Base-by-base conservation (phyloP, 371 early-diverging fungal genomes). In the Circinella umbellata region DNA sequence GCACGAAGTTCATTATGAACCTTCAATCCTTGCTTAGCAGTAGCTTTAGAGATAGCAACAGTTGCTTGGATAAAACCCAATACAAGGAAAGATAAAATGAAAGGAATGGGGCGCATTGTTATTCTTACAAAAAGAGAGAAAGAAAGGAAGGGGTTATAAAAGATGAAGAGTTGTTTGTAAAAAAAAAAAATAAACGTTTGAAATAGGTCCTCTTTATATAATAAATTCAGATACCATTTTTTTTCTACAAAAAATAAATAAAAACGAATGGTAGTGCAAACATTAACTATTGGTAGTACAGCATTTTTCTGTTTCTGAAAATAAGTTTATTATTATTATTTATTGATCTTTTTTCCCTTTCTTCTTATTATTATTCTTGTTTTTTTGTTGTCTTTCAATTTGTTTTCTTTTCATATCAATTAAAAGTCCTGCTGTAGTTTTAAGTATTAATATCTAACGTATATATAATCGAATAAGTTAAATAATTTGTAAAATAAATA, bases 1-100 rank as follows among this genome's bases (percentile, higher is more conserved):
- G 77, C 74, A 60, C 87, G 83, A 69, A 66, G 73, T 35, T 77
- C 72, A 76, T 89, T 89, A 62, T 85, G 85, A 13, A 72, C 37
- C 11, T 71, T 69, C 46, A 88, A 60, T 54, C 79, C 70, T 34
- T 53, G 62, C 6, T 68, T 61, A 8, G 63, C 69, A 35, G 55
- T 63, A 11, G 39, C 63, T 14, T 46, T 15, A 6, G 69, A 68
- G n/a, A 68, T 68, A 36, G 69, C 69, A 10, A 18, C 14, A 14
- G 63, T 20, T 10, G 37, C 55, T 15, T 61, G 54, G 18, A 63
- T 61, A 4, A 60, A 46, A 27, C 17, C 18, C 54, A 61, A 57
- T 7, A 61, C 62, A 15, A 68, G 35, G 62, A 68, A 20, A 9
- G 48, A 18, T 11, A 53, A 34, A 65, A 68, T 17, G 63, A 68